A percentile compares a stretch with the other conserved stretches of the same genome.
Evolutionary conservation across 257 asterid genomes (phyloP).

Genomic region (Gentiana dahurica): DNA sequence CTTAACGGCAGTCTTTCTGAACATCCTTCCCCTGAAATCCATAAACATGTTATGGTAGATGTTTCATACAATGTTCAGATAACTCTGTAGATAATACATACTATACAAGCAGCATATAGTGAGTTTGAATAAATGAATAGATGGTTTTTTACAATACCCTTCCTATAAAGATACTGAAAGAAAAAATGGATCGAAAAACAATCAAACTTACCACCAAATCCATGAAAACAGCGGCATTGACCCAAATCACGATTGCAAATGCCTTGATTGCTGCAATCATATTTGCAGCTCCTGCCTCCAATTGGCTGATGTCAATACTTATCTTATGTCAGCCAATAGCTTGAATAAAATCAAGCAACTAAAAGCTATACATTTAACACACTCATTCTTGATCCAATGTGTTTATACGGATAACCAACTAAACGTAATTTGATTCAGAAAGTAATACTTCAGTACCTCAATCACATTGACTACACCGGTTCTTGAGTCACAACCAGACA

Average conservation of each 20-base stretch:
- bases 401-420: neutral
- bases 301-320: constrained; percentile 47
- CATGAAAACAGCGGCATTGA: constrained; percentile 91
- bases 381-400: neutral
- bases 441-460: constrained; percentile 42
- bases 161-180: neutral
- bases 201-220: constrained; percentile 61
- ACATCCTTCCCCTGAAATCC: constrained; percentile 74
- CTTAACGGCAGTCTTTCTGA: constrained; percentile 49
- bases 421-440: neutral
- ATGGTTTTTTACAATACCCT: neutral
- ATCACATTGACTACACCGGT: constrained; percentile 32
- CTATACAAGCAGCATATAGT: too few relatives aligned
- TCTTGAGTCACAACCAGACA: constrained; percentile 62
- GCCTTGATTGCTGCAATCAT: constrained; percentile 76
- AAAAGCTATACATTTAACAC: neutral
- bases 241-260: constrained; percentile 79
- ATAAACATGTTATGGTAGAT: neutral
- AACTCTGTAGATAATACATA: too few relatives aligned
- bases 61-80: too few relatives aligned
- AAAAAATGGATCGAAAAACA: neutral
- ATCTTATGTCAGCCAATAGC: constrained; percentile 10
- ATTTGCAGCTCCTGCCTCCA: constrained; percentile 71
- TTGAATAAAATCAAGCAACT: neutral
- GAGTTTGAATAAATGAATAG: too few relatives aligned